Evolutionary conservation across 1,284 basidiomycete genomes (phyloP), one percentile per base, ranked within the genome.

Genomic region (Microbotryum saponariae): DNA sequence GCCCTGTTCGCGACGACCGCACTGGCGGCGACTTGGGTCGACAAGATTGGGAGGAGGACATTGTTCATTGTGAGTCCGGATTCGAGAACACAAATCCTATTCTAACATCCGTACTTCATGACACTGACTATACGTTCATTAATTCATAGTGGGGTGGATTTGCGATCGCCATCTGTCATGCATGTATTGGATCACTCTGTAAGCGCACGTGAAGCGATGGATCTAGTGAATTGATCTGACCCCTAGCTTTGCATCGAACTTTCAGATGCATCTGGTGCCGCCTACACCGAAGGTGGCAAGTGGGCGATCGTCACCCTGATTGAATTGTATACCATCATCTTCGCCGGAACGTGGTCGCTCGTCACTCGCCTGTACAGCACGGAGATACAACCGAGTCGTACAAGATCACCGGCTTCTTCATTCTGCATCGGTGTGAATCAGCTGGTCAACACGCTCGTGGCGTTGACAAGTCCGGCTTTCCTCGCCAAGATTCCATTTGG

Each of bases 381-480:
- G 54, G 79, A 80, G 61, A 77, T 80, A 25, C 79, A 80, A 65
- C 79, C 79, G 9, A 75, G 73, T 61, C 73, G 74, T 27, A 77
- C 77, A 25, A 71, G 73, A 48, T 75, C 75, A 9, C 73, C 77
- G 1, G 77, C 77, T 2, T 73, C 77, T 2, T 75, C 76, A 29
- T 72, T 78, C 20, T 76, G 77, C 0, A 77, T 79, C 56, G 77
- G 75, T 33, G 70, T 73, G 10, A 78, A 78, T 62, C 79, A 78
- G 76, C 71, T 75, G n/a, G 73, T 79, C 21, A 81, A 81, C 70
- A 80, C 78, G 64, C 62, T 74, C 45, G 77, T 81, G 52, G 79
- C 80, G 8, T 75, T 79, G 66, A 75, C 79, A 8, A 79, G 79
- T 4, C 79, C 79, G 18, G 58, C 29, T 8, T 21, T 47, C 33